Evolutionary conservation across 805 yeast species (phyloP).

Genomic region (Metschnikowia aberdeeniae): DNA sequence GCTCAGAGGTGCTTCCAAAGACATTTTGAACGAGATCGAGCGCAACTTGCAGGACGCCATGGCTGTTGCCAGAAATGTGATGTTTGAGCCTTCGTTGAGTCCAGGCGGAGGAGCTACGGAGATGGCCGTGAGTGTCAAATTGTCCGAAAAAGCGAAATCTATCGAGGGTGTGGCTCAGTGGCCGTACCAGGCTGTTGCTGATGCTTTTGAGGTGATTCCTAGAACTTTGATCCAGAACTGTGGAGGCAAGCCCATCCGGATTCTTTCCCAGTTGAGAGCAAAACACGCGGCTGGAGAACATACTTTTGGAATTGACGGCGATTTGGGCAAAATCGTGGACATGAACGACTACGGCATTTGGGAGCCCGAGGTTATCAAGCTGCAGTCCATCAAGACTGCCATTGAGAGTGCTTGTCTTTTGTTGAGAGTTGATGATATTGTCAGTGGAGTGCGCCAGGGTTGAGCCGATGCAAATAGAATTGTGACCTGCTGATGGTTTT

Average conservation of each 20-base stretch:
- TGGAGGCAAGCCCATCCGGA: slow-evolving; percentile 93
- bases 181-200: slow-evolving; percentile 99
- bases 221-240: slow-evolving; percentile 96
- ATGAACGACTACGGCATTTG: slow-evolving; percentile 95
- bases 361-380: slow-evolving; percentile 99
- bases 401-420: slow-evolving; percentile 94
- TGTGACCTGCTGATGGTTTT: no score
- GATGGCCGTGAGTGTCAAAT: slow-evolving; percentile 90
- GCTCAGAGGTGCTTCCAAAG: slow-evolving; percentile 95
- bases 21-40: slow-evolving; percentile 91
- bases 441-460: slow-evolving; percentile 80
- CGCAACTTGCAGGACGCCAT: slow-evolving; percentile 97
- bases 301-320: slow-evolving; percentile 94
- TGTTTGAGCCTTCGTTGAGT: slow-evolving; percentile 88
- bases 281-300: slow-evolving; percentile 88
- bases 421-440: slow-evolving; percentile 95
- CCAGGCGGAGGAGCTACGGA: slow-evolving; percentile 99
- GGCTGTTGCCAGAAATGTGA: slow-evolving; percentile 94
- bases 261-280: slow-evolving; percentile 87
- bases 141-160: slow-evolving; percentile 85
- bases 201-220: slow-evolving; percentile 97
- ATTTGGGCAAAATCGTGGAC: slow-evolving; percentile 87
- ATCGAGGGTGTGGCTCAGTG: slow-evolving; percentile 95
- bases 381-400: slow-evolving; percentile 96
- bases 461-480: not conserved